Evolutionary conservation across 495 filamentous ascomycete species (phyloP).

Genomic region (Penicillium verhagenii): DNA sequence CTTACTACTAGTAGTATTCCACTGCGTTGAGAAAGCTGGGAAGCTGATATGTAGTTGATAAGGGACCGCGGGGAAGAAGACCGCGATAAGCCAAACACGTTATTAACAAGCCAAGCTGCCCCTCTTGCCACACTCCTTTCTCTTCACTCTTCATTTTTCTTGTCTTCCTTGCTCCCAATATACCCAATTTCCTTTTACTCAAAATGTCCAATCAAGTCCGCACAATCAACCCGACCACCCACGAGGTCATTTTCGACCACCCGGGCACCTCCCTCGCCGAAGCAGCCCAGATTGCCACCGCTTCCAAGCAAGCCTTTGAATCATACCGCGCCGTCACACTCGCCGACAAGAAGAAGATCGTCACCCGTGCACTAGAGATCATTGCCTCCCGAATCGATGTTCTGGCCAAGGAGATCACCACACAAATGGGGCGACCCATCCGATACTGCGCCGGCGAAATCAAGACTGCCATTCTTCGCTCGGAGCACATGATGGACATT

Average conservation of each 20-base stretch:
- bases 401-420: conserved; percentile 75
- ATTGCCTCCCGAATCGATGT: conserved; percentile 70
- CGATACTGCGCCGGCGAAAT: conserved; percentile 81
- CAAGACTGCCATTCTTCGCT: conserved; percentile 76
- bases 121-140: conserved; percentile 5
- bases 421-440: conserved; percentile 94
- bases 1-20: too few relatives aligned
- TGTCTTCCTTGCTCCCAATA: background rate
- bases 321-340: conserved; percentile 64
- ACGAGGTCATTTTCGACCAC: conserved; percentile 77
- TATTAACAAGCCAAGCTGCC: conserved; percentile 18
- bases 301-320: conserved; percentile 69
- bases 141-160: background rate
- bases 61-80: background rate
- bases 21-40: too few relatives aligned
- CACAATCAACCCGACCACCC: conserved; percentile 85
- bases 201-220: conserved; percentile 81
- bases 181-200: conserved; percentile 3
- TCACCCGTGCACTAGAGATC: conserved; percentile 72
- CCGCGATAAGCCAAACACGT: conserved; percentile 18
- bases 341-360: conserved; percentile 68
- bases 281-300: conserved; percentile 61
- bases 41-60: too few relatives aligned
- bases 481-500: conserved; percentile 80
- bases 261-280: conserved; percentile 69